Evolutionary conservation across 495 filamentous ascomycete species (phyloP).

Genomic region (Talaromyces stipitatus): DNA sequence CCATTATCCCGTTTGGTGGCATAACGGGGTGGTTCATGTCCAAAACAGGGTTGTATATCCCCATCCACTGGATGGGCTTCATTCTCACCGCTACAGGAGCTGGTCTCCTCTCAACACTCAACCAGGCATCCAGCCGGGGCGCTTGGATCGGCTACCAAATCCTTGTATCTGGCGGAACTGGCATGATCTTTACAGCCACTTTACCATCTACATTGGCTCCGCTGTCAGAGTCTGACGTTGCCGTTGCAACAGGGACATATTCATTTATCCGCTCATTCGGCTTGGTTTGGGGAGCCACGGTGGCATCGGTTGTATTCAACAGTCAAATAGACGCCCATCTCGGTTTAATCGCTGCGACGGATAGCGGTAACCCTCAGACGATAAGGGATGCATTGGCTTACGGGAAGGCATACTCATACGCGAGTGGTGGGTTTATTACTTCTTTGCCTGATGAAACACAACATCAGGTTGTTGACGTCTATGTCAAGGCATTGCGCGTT

Average conservation of each 20-base stretch:
- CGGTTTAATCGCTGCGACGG: too few species aligned
- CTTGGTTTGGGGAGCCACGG: slow-evolving; percentile 38
- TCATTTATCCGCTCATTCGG: slow-evolving; percentile 37
- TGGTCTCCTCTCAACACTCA: slow-evolving; percentile 56
- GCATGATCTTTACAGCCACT: slow-evolving; percentile 15
- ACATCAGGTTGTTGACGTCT: too few species aligned
- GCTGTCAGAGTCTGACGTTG: slow-evolving; percentile 26
- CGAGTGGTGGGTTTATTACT: too few species aligned
- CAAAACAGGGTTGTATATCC: not conserved
- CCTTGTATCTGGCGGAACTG: slow-evolving; percentile 18
- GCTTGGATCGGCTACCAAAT: slow-evolving; percentile 21
- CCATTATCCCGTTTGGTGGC: slow-evolving; percentile 55
- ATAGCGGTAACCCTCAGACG: too few species aligned
- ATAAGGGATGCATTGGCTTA: too few species aligned
- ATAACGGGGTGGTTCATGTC: slow-evolving; percentile 56
- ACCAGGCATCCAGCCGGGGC: slow-evolving; percentile 15
- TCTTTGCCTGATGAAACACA: too few species aligned
- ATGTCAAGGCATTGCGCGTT: too few species aligned
- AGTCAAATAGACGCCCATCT: too few species aligned
- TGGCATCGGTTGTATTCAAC: slow-evolving; percentile 44
- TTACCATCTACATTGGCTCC: slow-evolving; percentile 27
- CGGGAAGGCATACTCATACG: too few species aligned
- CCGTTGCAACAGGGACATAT: slow-evolving; percentile 30
- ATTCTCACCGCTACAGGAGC: slow-evolving; percentile 52
- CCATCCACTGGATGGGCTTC: slow-evolving; percentile 47